phyloP scores from a whole-genome alignment of 495 filamentous ascomycete species.

The Hyaloscypha finlandica region DNA sequence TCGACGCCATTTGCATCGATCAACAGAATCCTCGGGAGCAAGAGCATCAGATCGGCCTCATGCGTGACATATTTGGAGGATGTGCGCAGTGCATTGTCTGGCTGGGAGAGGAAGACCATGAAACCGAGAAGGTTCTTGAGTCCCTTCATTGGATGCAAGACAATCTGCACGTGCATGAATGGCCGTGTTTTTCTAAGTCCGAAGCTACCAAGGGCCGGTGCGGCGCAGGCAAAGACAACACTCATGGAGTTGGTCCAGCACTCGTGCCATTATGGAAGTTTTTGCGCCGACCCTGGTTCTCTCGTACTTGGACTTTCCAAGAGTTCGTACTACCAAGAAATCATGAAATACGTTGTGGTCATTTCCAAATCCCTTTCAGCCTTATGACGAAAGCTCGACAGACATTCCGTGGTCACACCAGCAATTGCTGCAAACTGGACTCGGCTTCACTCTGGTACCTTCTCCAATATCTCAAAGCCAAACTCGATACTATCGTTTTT shows the following conservation, averaged over 20 bases:
- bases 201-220: background rate
- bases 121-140: slow-evolving; percentile 1
- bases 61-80: slow-evolving; percentile 33
- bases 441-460: no score
- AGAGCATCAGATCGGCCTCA: slow-evolving; percentile 32
- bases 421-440: background rate
- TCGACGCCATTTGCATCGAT: slow-evolving; percentile 40
- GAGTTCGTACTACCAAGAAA: background rate
- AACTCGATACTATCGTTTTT: background rate
- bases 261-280: background rate
- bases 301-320: background rate
- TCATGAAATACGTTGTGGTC: background rate
- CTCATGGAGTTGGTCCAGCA: background rate
- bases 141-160: background rate
- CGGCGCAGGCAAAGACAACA: background rate
- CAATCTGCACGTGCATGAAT: background rate
- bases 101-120: slow-evolving; percentile 26
- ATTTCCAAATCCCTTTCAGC: background rate
- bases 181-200: background rate
- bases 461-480: background rate
- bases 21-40: slow-evolving; percentile 32
- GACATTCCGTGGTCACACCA: background rate
- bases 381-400: background rate
- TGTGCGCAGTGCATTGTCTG: slow-evolving; percentile 32
- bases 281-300: background rate